These are phyloP conservation scores for Clathrus columnatus DNA, from an alignment of 768 basidiomycete species.

Conservation along the genomic window DNA sequence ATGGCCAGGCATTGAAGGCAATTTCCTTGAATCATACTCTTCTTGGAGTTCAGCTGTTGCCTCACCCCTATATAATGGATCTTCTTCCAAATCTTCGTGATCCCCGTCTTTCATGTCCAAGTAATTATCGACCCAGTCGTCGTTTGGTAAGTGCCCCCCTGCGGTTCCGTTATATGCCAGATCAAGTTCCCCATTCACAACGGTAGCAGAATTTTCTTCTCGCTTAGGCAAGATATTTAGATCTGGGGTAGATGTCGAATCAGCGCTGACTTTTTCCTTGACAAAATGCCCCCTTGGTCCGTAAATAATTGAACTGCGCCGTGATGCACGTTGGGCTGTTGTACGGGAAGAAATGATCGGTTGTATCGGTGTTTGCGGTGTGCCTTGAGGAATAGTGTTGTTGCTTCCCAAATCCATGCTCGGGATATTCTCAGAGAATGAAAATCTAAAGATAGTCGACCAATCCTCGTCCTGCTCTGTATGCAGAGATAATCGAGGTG, in stretches of 20 bases:
- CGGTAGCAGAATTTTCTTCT: neutral
- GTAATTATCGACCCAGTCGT: neutral
- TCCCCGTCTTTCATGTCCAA: neutral
- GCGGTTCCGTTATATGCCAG: too few relatives aligned
- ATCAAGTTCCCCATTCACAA: too few relatives aligned
- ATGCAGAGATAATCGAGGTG: conserved; percentile 51
- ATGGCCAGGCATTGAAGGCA: neutral
- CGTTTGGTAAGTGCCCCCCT: neutral
- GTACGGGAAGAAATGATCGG: neutral
- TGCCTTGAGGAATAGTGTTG: neutral
- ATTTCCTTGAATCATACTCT: neutral
- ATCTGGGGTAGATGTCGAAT: neutral
- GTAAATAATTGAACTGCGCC: neutral
- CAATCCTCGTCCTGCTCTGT: conserved; percentile 34
- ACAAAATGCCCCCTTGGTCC: neutral
- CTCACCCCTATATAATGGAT: neutral
- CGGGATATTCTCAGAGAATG: conserved; percentile 23
- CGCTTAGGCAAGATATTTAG: neutral
- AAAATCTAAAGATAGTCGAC: conserved; percentile 47
- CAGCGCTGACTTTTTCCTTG: neutral
- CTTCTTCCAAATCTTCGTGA: neutral
- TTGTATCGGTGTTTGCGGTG: neutral
- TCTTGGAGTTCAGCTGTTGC: too few relatives aligned
- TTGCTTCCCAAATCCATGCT: neutral
- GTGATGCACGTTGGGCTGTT: neutral